These are phyloP conservation scores for Ziziphus jujuba DNA, from an alignment of 306 rosid species.

Conservation along the genomic window DNA sequence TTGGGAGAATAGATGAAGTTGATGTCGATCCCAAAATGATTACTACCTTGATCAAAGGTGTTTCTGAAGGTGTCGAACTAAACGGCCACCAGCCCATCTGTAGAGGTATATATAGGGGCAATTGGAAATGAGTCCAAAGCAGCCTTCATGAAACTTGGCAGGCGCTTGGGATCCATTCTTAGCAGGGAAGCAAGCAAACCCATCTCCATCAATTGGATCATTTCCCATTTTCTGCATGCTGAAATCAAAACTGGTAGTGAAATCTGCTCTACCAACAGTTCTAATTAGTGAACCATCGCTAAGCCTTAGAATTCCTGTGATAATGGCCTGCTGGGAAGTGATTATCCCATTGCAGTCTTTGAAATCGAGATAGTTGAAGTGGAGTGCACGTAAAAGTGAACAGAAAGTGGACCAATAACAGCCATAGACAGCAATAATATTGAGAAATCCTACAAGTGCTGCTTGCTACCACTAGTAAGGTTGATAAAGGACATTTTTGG, in stretches of 20 bases:
- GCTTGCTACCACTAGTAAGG: no score
- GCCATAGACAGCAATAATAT: no score
- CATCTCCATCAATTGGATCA: neutral
- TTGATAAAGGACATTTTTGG: no score
- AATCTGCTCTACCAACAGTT: neutral
- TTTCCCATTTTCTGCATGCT: neutral
- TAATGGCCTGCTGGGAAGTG: no score
- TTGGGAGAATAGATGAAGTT: slow-evolving; percentile 33
- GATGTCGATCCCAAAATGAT: slow-evolving; percentile 45
- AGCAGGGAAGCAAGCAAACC: slow-evolving; percentile 18
- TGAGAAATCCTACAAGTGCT: no score
- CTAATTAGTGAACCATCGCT: neutral
- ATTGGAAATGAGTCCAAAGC: slow-evolving; percentile 5
- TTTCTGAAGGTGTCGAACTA: slow-evolving; percentile 44
- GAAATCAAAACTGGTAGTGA: neutral
- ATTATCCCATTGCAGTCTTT: no score
- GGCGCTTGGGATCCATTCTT: neutral
- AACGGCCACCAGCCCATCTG: slow-evolving; percentile 33
- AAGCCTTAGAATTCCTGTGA: neutral
- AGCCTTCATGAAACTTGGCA: neutral
- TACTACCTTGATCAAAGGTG: slow-evolving; percentile 21
- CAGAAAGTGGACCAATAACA: no score
- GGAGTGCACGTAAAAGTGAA: no score
- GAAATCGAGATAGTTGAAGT: no score
- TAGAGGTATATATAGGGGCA: neutral